These are phyloP conservation scores for Hygrocybe coccinea DNA, from an alignment of 768 basidiomycete species.

Conservation along the genomic window DNA sequence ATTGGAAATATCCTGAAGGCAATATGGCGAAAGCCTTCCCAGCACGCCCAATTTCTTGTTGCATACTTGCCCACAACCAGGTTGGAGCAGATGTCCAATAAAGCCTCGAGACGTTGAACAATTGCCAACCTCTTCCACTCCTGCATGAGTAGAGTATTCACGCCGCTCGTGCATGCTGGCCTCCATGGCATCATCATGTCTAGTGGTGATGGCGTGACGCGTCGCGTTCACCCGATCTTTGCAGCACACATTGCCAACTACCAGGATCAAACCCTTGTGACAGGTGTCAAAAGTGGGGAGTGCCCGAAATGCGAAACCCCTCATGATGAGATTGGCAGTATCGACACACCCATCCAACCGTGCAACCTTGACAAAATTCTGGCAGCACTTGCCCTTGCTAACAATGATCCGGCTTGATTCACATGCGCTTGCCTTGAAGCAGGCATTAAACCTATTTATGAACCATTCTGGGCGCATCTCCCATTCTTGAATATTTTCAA, in stretches of 20 bases:
- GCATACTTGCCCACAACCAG: conserved; percentile 39
- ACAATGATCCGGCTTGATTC: conserved; percentile 13
- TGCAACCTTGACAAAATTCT: conserved; percentile 16
- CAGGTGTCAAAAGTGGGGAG: conserved; percentile 21
- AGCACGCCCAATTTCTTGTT: conserved; percentile 31
- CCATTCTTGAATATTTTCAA: conserved; percentile 38
- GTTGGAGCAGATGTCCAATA: conserved; percentile 26
- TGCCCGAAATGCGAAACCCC: conserved; percentile 25
- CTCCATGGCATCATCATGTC: conserved; percentile 20
- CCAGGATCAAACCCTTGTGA: conserved; percentile 42
- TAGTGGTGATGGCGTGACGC: conserved; percentile 33
- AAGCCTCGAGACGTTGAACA: conserved; percentile 17
- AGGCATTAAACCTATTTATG: conserved; percentile 23
- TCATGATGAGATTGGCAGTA: conserved; percentile 18
- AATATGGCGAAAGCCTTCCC: conserved; percentile 34
- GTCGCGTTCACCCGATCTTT: conserved; percentile 35
- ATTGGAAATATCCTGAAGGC: conserved; percentile 44
- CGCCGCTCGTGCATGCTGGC: conserved; percentile 25
- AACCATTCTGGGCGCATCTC: conserved; percentile 41
- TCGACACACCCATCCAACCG: not conserved
- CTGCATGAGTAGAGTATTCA: conserved; percentile 28
- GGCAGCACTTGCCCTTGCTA: conserved; percentile 12
- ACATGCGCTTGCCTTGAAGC: conserved; percentile 13
- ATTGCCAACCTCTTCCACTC: conserved; percentile 34
- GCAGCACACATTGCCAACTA: conserved; percentile 38